Evolutionary conservation across 768 basidiomycete species (phyloP).

Genomic region (Lactarius akahatsu): DNA sequence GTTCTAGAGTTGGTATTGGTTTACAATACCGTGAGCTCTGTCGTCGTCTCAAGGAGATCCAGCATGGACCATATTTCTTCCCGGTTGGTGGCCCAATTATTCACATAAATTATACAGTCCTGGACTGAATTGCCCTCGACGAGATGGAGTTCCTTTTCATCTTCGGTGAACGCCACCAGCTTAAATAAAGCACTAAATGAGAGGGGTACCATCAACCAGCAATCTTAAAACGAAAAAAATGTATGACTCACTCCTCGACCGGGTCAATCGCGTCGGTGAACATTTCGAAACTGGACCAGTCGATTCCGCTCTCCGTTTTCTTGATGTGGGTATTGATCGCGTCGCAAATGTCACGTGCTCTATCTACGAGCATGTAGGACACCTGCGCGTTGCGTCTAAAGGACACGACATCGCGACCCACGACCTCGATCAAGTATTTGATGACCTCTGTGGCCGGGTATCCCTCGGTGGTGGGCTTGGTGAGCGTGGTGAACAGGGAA

Average conservation of each 20-base stretch:
- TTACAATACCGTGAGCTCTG: conserved; percentile 11
- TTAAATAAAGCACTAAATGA: conserved; percentile 13
- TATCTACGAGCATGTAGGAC: conserved; percentile 28
- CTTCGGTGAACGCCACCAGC: conserved; percentile 19
- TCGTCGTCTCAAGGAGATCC: conserved; percentile 13
- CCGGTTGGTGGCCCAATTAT: conserved; percentile 23
- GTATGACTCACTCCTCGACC: conserved; percentile 25
- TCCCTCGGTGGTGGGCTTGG: conserved; percentile 1
- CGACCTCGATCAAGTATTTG: conserved; percentile 26
- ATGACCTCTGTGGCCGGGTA: conserved; percentile 27
- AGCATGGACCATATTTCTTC: conserved; percentile 14
- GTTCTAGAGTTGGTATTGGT: not conserved
- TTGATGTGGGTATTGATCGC: conserved; percentile 27
- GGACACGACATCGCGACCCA: conserved; percentile 22
- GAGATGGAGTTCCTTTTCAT: conserved; percentile 18
- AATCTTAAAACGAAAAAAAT: not conserved
- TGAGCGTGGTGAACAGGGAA: not conserved
- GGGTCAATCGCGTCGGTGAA: conserved; percentile 30
- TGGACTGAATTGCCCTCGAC: conserved; percentile 8
- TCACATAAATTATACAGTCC: conserved; percentile 12
- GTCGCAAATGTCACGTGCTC: conserved; percentile 28
- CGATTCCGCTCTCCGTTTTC: conserved; percentile 16
- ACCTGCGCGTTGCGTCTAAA: conserved; percentile 29
- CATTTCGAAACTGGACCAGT: conserved; percentile 28
- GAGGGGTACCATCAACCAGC: not conserved